Base-by-base conservation (phyloP, 805 yeast species). In the Hanseniaspora vineae region DNA sequence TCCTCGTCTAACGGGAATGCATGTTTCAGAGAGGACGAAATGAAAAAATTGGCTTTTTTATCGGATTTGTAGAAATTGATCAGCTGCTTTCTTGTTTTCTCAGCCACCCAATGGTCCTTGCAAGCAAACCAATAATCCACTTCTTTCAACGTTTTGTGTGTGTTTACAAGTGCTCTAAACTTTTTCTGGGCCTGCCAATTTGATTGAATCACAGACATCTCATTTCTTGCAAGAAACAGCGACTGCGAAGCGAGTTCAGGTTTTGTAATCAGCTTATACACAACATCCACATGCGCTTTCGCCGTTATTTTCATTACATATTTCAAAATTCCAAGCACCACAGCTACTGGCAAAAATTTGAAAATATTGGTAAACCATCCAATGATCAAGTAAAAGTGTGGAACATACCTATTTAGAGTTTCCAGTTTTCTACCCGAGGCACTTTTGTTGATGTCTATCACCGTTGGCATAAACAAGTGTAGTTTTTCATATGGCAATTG, bases 381-480 rank as follows among this genome's bases (percentile, higher is more conserved):
- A 2, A 40, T 31, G 3, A 40, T 14, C 20, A 20, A 20, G 17
- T 40, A 15, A 13, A 40, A 40, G 12, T 5, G 5, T 3, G 43
- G 43, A 11, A 40, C n/a, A 6, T 10, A 10, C n/a, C 19, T 18
- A 13, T 14, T 11, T 3, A 40, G 3, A 4, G 15, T 12, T 13
- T 11, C 32, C 18, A 40, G 6, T 40, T 40, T 40, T 11, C 3
- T 4, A 15, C 43, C 43, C 2, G 43, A 11, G 6, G 8, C 12
- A 20, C 43, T 40, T 15, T 40, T 40, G 18, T 40, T 19, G 6
- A 40, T 18, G 15, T 40, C 43, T 11, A 40, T 72, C 54, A 78
- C 72, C 50, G 79, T 66, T 49, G 80, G 71, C 53, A 75, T 78
- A 59, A 78, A 71, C 65, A 61, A 78, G 31, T 75, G 77, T 61